Evolutionary conservation across 2,329 filamentous ascomycete species (phyloP).

Genomic region (Phialocephala sp.): DNA sequence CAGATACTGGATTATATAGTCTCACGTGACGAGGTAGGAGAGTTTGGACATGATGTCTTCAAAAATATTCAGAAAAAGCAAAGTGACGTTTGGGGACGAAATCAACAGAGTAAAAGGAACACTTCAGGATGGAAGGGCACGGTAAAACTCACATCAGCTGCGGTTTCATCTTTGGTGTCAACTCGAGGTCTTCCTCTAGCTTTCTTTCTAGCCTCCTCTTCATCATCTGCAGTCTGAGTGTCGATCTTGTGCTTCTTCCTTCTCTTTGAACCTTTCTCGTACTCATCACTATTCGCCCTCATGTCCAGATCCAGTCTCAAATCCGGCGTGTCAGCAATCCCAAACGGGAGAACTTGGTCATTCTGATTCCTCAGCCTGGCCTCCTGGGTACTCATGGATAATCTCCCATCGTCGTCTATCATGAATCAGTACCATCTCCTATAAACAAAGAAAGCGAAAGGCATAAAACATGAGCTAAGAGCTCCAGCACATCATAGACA

Average conservation of each 20-base stretch:
- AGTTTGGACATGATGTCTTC: slow-evolving; percentile 3
- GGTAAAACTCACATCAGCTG: slow-evolving; percentile 70
- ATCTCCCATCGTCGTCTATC: slow-evolving; percentile 39
- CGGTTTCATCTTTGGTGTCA: slow-evolving; percentile 77
- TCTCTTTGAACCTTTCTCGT: slow-evolving; percentile 35
- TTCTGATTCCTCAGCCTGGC: slow-evolving; percentile 21
- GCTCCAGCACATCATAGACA: too few species aligned
- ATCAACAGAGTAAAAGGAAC: not conserved
- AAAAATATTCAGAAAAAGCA: slow-evolving; percentile 6
- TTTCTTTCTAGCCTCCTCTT: slow-evolving; percentile 60
- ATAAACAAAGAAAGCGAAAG: too few species aligned
- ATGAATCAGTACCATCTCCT: too few species aligned
- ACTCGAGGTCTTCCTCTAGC: slow-evolving; percentile 76
- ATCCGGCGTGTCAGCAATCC: slow-evolving; percentile 28
- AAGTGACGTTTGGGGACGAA: not conserved
- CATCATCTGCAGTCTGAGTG: slow-evolving; percentile 44
- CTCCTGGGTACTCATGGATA: slow-evolving; percentile 24
- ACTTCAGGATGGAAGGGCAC: slow-evolving; percentile 11
- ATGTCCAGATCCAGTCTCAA: slow-evolving; percentile 22
- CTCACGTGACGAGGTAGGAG: slow-evolving; percentile 18
- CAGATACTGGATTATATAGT: slow-evolving; percentile 16
- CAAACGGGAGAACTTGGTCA: slow-evolving; percentile 34
- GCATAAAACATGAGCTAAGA: too few species aligned
- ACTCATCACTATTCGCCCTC: slow-evolving; percentile 33
- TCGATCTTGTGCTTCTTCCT: slow-evolving; percentile 45